A percentile compares a stretch with the other conserved stretches of the same genome.
Conservation (phyloP, 805 yeast species). For the Hanseniaspora jakobsenii region DNA sequence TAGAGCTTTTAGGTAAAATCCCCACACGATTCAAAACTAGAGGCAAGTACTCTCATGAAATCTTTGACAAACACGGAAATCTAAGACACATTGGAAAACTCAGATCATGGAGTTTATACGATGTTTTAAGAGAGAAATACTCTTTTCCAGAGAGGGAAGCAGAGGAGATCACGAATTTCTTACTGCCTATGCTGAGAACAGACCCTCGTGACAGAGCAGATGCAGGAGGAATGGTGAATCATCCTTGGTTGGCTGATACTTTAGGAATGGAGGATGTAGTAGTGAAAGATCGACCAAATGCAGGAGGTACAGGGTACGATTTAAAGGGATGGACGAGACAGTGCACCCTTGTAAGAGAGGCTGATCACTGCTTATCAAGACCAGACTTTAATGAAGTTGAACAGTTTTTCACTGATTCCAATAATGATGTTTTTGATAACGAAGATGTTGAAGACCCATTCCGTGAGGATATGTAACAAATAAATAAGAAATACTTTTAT, state of each 20-base stretch:
- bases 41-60: slow-evolving; percentile 49
- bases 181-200: slow-evolving; percentile 68
- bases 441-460: too few relatives aligned
- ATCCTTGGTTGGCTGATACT: slow-evolving; percentile 70
- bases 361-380: slow-evolving; percentile 7
- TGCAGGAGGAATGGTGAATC: slow-evolving; percentile 90
- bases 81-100: slow-evolving; percentile 67
- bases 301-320: slow-evolving; percentile 71
- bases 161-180: slow-evolving; percentile 57
- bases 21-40: slow-evolving; percentile 48
- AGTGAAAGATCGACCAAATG: slow-evolving; percentile 46
- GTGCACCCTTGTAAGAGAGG: background rate
- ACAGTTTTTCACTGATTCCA: background rate
- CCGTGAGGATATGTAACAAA: too few relatives aligned
- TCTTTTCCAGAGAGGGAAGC: slow-evolving; percentile 60
- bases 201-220: slow-evolving; percentile 80
- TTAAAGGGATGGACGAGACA: slow-evolving; percentile 71
- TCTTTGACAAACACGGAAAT: slow-evolving; percentile 57
- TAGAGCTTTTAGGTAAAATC: slow-evolving; percentile 64
- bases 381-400: too few relatives aligned
- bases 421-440: too few relatives aligned
- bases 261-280: slow-evolving; percentile 57
- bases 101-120: slow-evolving; percentile 79
- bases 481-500: too few relatives aligned
- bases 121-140: slow-evolving; percentile 77